Base-by-base conservation (phyloP, 2,329 filamentous ascomycete genomes). In the Blastomyces emzantsi region DNA sequence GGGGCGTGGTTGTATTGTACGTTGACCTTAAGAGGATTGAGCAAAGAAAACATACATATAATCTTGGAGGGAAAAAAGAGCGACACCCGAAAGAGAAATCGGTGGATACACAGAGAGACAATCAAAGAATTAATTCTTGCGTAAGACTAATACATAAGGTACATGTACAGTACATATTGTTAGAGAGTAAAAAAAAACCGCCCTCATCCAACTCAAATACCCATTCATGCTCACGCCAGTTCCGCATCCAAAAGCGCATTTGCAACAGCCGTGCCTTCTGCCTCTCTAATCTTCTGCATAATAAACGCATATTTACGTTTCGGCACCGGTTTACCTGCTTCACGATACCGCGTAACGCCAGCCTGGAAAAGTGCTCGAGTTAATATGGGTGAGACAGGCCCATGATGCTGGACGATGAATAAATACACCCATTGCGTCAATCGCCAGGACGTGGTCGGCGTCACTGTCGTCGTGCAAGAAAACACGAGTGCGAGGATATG, bases 311-410 rank as follows among this genome's bases (percentile, higher is more conserved):
- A 73, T 63, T 74, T 73, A 36, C 66, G 66, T 0, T 67, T 68
- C 15, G 74, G 68, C 1, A 82, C 70, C 30, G 68, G 68, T 2
- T 68, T 64, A 1, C 75, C 74, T 41, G 74, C 73, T 25, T 75
- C 70, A 19, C 79, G 73, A 47, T 74, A 77, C 19, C 80, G 73
- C 30, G 77, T 72, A 30, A 84, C 72, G 19, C 80, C 82, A 28
- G 80, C 78, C 67, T 79, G 75, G 63, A 82, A 81, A 68, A 85
- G 67, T 0, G 82, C 80, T 41, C 79, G 76, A 7, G 76, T 77
- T 64, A 85, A 71, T 2, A 74, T 66, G 1, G 77, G 74, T 22
- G 73, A 71, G 19, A 83, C 69, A 1, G 77, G 77, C 9, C 77
- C 79, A 58, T 74, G 67, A 55, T 79, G 74, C 30, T 72, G 71